Evolutionary conservation across 805 yeast genomes (phyloP).

Genomic region (Hanseniaspora meyeri): DNA sequence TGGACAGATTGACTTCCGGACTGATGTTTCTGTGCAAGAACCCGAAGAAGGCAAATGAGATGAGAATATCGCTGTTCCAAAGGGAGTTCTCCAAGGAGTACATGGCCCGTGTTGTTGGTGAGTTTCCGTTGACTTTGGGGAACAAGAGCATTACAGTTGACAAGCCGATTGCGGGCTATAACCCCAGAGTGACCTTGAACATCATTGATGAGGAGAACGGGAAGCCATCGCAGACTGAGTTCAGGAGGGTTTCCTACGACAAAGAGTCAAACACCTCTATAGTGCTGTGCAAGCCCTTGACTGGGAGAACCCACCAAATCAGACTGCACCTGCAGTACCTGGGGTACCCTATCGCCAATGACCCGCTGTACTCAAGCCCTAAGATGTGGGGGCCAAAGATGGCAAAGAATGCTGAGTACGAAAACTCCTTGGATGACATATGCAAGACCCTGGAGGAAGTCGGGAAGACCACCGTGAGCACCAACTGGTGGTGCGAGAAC

Average conservation of each 20-base stretch:
- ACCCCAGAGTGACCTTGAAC: slow-evolving; percentile 62
- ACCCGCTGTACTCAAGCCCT: slow-evolving; percentile 74
- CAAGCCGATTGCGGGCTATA: slow-evolving; percentile 54
- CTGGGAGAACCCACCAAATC: slow-evolving; percentile 94
- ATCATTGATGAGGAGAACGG: slow-evolving; percentile 33
- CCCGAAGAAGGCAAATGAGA: slow-evolving; percentile 61
- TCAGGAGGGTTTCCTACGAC: slow-evolving; percentile 51
- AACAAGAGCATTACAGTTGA: slow-evolving; percentile 42
- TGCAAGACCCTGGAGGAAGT: slow-evolving; percentile 41
- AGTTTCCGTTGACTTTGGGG: slow-evolving; percentile 45
- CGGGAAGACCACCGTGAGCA: slow-evolving; percentile 59
- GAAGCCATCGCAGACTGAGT: slow-evolving; percentile 63
- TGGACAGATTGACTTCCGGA: slow-evolving; percentile 87
- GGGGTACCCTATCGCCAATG: slow-evolving; percentile 88
- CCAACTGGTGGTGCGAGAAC: slow-evolving; percentile 56
- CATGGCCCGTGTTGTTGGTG: slow-evolving; percentile 77
- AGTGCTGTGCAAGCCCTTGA: slow-evolving; percentile 72
- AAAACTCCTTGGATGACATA: slow-evolving; percentile 32
- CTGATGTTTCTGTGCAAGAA: slow-evolving; percentile 81
- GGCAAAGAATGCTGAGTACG: slow-evolving; percentile 50
- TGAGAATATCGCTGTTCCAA: slow-evolving; percentile 60
- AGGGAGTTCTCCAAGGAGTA: slow-evolving; percentile 71
- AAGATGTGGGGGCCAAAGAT: slow-evolving; percentile 66
- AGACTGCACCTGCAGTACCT: slow-evolving; percentile 81
- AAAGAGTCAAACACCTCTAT: slow-evolving; percentile 37